Evolutionary conservation across 768 basidiomycete genomes (phyloP).

Genomic region (Hygrophoropsis aurantiaca): DNA sequence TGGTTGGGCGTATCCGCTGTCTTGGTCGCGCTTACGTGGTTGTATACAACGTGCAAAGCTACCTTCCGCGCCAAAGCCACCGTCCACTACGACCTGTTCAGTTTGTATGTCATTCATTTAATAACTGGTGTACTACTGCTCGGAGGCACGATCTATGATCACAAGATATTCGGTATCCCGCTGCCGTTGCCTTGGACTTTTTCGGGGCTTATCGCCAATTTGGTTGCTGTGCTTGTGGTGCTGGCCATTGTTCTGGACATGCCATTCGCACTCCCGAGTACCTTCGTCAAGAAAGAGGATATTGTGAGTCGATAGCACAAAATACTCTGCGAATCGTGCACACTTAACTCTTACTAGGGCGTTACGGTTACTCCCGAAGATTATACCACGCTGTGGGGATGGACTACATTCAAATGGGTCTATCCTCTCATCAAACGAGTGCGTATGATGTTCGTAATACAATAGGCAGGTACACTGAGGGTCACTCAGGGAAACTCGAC

Average conservation of each 20-base stretch:
- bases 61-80: constrained; percentile 54
- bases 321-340: constrained; percentile 20
- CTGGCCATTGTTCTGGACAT: constrained; percentile 53
- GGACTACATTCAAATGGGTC: constrained; percentile 75
- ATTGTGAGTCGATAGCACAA: constrained; percentile 53
- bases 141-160: constrained; percentile 55
- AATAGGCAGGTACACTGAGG: background rate
- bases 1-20: constrained; percentile 43
- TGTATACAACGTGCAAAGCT: constrained; percentile 62
- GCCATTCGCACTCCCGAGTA: constrained; percentile 68
- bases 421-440: constrained; percentile 59
- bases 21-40: constrained; percentile 58
- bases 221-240: constrained; percentile 42
- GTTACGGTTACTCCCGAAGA: constrained; percentile 67
- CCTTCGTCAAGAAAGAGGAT: constrained; percentile 46
- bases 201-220: constrained; percentile 36
- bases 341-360: constrained; percentile 42
- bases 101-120: constrained; percentile 53
- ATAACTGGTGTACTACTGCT: constrained; percentile 46
- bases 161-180: constrained; percentile 41
- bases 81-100: constrained; percentile 62
- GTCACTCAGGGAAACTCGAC: constrained; percentile 41
- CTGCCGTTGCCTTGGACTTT: constrained; percentile 34
- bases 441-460: constrained; percentile 9
- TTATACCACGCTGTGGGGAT: constrained; percentile 68